Evolutionary conservation across 257 asterid species (phyloP).

Genomic region (Thymus quinquecostatus): DNA sequence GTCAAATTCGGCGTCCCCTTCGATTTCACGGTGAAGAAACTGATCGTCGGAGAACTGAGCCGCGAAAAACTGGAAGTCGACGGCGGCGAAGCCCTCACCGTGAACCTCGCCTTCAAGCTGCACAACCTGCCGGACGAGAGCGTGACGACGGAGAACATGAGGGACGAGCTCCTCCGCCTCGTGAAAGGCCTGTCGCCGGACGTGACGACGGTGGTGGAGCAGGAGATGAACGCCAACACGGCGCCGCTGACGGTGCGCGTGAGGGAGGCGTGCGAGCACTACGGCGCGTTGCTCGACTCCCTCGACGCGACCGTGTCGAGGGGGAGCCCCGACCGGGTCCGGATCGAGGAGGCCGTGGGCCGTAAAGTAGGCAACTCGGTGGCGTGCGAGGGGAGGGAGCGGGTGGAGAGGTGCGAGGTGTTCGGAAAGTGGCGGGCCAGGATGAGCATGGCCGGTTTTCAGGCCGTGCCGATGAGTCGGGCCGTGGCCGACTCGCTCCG

Average conservation of each 20-base stretch:
- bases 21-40: constrained; percentile 32
- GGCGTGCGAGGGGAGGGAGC: constrained; percentile 95
- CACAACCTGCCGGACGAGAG: constrained; percentile 83
- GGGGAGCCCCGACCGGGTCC: constrained; percentile 50
- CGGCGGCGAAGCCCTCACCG: constrained; percentile 62
- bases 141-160: constrained; percentile 71
- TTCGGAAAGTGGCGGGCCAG: constrained; percentile 95
- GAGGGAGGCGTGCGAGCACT: constrained; percentile 60
- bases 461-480: constrained; percentile 50
- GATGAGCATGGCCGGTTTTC: constrained; percentile 83
- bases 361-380: constrained; percentile 80
- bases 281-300: constrained; percentile 73
- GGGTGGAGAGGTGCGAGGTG: constrained; percentile 85
- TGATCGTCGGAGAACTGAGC: constrained; percentile 41
- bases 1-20: constrained; percentile 46
- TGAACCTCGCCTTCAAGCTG: constrained; percentile 76
- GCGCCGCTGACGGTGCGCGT: constrained; percentile 75
- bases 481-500: constrained; percentile 60
- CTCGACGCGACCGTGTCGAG: constrained; percentile 61
- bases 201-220: constrained; percentile 79
- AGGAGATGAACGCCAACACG: constrained; percentile 76
- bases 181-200: constrained; percentile 68
- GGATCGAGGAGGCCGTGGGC: constrained; percentile 79
- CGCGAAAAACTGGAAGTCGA: constrained; percentile 51
- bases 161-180: constrained; percentile 83